A percentile compares a stretch with the other conserved stretches of the same genome.
phyloP scores from a whole-genome alignment of 2,329 filamentous ascomycete genomes.

The Malbranchea zuffiana region DNA sequence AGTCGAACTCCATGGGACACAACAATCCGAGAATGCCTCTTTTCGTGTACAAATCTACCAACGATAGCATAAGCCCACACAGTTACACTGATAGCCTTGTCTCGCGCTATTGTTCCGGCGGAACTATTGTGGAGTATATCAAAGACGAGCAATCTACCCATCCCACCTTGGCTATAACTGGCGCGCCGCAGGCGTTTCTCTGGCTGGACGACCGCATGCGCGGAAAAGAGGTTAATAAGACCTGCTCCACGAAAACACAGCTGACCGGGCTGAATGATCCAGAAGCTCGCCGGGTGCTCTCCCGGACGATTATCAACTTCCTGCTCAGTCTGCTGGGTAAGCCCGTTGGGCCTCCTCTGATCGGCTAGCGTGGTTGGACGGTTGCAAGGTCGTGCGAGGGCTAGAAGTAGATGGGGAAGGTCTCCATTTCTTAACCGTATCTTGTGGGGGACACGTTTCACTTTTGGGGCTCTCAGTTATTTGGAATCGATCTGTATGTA shows the following conservation, averaged over 20 bases:
- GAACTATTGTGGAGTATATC: conserved; percentile 36
- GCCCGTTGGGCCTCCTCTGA: too few species aligned
- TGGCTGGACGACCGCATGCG: conserved; percentile 22
- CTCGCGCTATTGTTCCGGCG: conserved; percentile 31
- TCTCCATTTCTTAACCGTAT: too few species aligned
- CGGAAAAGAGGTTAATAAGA: conserved; percentile 5
- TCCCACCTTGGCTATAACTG: conserved; percentile 25
- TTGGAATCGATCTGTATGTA: too few species aligned
- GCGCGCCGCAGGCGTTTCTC: conserved; percentile 23
- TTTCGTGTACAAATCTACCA: conserved; percentile 42
- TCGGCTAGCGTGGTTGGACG: too few species aligned
- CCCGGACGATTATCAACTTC: conserved; percentile 2
- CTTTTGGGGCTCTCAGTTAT: too few species aligned
- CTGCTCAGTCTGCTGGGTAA: conserved; percentile 10
- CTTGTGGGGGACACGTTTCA: too few species aligned
- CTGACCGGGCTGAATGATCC: conserved; percentile 9
- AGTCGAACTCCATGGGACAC: conserved; percentile 25
- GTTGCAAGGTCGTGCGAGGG: too few species aligned
- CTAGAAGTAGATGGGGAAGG: too few species aligned
- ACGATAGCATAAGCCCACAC: conserved; percentile 37
- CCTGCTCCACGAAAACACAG: conserved; percentile 5
- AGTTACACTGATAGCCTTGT: conserved; percentile 37
- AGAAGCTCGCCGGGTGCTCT: conserved; percentile 7
- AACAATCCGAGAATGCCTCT: conserved; percentile 39
- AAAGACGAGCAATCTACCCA: conserved; percentile 38